Evolutionary conservation across 208 protist genomes (phyloP).

Genomic region (Novymonas esmeraldas): DNA sequence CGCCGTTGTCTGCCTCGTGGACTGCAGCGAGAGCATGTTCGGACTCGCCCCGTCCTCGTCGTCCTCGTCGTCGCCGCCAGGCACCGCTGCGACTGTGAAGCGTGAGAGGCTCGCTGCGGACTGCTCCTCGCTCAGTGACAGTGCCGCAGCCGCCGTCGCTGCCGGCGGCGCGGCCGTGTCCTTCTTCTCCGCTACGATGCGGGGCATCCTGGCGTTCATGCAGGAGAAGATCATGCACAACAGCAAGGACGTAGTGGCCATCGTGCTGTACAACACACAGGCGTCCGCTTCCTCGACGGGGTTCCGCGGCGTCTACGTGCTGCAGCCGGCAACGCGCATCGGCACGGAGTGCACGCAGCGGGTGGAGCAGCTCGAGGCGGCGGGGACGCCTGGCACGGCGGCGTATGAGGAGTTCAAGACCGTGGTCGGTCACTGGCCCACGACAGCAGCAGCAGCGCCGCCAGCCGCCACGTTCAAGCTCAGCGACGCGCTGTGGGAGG

Average conservation of each 20-base stretch:
- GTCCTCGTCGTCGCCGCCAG: neutral
- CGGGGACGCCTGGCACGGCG: slow-evolving; percentile 34
- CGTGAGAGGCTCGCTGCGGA: too few relatives aligned
- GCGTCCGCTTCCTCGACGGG: slow-evolving; percentile 32
- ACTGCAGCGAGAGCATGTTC: slow-evolving; percentile 76
- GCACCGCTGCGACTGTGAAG: too few relatives aligned
- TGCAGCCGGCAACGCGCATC: slow-evolving; percentile 43
- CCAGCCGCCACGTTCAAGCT: slow-evolving; percentile 25
- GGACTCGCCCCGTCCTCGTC: neutral
- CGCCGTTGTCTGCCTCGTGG: slow-evolving; percentile 78
- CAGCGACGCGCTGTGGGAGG: slow-evolving; percentile 68
- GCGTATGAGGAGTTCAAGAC: slow-evolving; percentile 42
- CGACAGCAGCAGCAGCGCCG: slow-evolving; percentile 6
- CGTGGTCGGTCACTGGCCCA: slow-evolving; percentile 10
- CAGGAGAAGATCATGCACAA: slow-evolving; percentile 65
- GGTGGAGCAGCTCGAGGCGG: slow-evolving; percentile 56
- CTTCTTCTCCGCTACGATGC: slow-evolving; percentile 47
- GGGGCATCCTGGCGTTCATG: slow-evolving; percentile 53
- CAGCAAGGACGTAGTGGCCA: slow-evolving; percentile 57
- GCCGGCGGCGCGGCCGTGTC: neutral
- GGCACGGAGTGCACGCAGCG: slow-evolving; percentile 47
- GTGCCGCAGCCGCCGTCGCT: neutral
- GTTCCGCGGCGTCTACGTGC: slow-evolving; percentile 67
- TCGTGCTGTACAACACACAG: slow-evolving; percentile 82
- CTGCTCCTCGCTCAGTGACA: too few relatives aligned